A percentile compares a stretch with the other conserved stretches of the same genome.
Conservation (phyloP, 2,329 filamentous ascomycete species). For the Aspergillus puulaauensis region DNA sequence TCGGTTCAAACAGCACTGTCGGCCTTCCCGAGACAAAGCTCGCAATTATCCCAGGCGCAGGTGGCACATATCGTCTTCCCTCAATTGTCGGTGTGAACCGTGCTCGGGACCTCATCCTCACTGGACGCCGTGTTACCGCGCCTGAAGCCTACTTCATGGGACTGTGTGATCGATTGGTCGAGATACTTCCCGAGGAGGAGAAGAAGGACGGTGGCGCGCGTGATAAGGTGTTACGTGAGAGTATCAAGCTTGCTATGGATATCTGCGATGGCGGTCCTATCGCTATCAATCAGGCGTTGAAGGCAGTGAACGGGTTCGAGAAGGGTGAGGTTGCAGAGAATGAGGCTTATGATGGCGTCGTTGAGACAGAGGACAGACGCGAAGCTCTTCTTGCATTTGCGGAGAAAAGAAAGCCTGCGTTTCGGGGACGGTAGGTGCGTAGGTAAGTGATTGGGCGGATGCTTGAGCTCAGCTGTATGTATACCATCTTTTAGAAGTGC, state of each 20-base stretch:
- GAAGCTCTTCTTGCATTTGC: constrained; percentile 86
- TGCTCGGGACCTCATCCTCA: constrained; percentile 88
- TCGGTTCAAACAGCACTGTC: constrained; percentile 74
- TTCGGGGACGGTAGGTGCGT: constrained; percentile 54
- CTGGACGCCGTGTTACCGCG: constrained; percentile 78
- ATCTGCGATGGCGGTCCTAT: constrained; percentile 90
- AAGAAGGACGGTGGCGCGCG: constrained; percentile 59
- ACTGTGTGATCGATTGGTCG: constrained; percentile 84
- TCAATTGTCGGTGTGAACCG: constrained; percentile 74
- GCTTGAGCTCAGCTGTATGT: neutral
- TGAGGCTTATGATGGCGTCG: constrained; percentile 78
- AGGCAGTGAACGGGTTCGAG: constrained; percentile 70
- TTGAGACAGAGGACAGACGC: constrained; percentile 79
- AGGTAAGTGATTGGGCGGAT: neutral
- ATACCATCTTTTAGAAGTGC: neutral
- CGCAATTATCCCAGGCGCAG: constrained; percentile 91
- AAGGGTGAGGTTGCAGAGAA: constrained; percentile 76
- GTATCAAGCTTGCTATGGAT: constrained; percentile 74
- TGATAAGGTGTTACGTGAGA: constrained; percentile 69
- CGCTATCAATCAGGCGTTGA: constrained; percentile 74
- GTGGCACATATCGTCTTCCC: constrained; percentile 86
- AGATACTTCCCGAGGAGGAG: constrained; percentile 61
- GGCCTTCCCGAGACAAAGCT: constrained; percentile 89
- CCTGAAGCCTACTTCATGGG: constrained; percentile 90
- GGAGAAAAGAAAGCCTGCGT: constrained; percentile 71